These are phyloP conservation scores for Apiospora saccharicola DNA, from an alignment of 2,329 filamentous ascomycete genomes.

Conservation along the genomic window DNA sequence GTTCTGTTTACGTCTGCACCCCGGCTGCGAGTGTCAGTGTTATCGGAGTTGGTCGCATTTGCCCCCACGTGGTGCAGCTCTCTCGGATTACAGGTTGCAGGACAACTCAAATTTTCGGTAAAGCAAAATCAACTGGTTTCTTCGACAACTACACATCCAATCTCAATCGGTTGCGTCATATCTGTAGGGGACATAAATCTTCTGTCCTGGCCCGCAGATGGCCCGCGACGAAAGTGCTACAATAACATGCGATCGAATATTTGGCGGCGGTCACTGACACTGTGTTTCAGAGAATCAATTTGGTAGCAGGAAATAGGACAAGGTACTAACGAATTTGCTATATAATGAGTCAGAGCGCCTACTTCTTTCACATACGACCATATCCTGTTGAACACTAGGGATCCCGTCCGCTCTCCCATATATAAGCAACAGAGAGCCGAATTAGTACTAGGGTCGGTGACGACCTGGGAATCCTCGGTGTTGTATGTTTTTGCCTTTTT, in stretches of 20 bases:
- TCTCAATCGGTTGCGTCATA: not conserved
- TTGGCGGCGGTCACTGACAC: not conserved
- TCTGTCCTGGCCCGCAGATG: not conserved
- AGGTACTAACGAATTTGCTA: too few species aligned
- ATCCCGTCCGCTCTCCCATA: too few species aligned
- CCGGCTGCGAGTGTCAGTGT: not conserved
- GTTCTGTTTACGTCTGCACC: not conserved
- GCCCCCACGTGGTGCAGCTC: slow-evolving; percentile 7
- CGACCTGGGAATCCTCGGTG: too few species aligned
- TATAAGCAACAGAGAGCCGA: too few species aligned
- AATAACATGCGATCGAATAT: not conserved
- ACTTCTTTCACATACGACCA: too few species aligned
- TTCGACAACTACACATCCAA: not conserved
- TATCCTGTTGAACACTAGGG: too few species aligned
- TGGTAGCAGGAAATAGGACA: too few species aligned
- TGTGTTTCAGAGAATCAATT: not conserved
- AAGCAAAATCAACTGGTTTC: not conserved
- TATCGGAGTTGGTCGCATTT: not conserved
- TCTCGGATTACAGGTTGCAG: not conserved
- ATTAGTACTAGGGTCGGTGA: too few species aligned
- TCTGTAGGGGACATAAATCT: not conserved
- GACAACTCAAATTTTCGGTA: not conserved
- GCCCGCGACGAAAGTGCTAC: not conserved
- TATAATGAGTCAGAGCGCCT: too few species aligned
- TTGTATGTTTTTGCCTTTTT: too few species aligned